phyloP scores from a whole-genome alignment of 2,329 filamentous ascomycete genomes.

The Magnaporthales sp. region DNA sequence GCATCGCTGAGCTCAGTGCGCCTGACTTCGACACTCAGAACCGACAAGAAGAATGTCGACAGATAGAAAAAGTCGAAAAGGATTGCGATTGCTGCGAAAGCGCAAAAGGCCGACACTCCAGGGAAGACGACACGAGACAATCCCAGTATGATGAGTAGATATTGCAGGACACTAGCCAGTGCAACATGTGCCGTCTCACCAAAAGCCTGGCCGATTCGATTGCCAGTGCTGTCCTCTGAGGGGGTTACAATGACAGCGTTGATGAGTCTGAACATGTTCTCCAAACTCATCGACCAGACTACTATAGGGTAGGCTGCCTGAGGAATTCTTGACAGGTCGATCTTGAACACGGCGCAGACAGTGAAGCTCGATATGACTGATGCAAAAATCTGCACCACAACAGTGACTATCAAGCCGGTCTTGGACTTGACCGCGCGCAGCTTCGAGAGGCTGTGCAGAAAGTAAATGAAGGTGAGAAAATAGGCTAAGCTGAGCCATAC shows the following conservation, averaged over 20 bases:
- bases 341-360: constrained; percentile 64
- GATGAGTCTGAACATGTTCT: constrained; percentile 72
- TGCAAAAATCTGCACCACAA: constrained; percentile 60
- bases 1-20: constrained; percentile 69
- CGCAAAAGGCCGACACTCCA: constrained; percentile 66
- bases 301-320: constrained; percentile 67
- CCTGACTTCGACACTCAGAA: constrained; percentile 70
- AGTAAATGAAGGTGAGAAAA: constrained; percentile 52
- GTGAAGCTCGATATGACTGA: constrained; percentile 75
- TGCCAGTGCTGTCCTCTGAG: constrained; percentile 57
- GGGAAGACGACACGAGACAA: constrained; percentile 61
- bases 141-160: constrained; percentile 55
- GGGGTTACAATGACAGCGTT: constrained; percentile 69
- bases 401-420: constrained; percentile 61
- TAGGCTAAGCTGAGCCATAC: constrained; percentile 58
- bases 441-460: constrained; percentile 58
- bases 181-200: constrained; percentile 65
- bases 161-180: constrained; percentile 59
- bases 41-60: constrained; percentile 70
- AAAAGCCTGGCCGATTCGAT: constrained; percentile 64
- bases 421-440: constrained; percentile 68
- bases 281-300: constrained; percentile 67
- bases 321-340: constrained; percentile 68
- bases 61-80: constrained; percentile 72
- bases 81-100: constrained; percentile 66